phyloP scores from a whole-genome alignment of 1,139 yeast genomes.

The Lodderomyces jiufengensis region DNA sequence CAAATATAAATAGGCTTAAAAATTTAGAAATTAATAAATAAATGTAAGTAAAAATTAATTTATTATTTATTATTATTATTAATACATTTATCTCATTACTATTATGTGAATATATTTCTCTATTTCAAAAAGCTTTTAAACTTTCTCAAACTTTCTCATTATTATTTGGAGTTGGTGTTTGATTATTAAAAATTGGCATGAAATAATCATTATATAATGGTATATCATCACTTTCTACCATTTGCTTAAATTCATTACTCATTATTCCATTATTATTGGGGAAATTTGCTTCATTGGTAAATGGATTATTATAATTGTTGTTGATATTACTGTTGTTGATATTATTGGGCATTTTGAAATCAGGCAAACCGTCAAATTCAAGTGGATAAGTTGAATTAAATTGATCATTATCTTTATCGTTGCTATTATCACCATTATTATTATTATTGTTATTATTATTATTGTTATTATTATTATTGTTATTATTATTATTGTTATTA shows the following conservation, averaged over 20 bases:
- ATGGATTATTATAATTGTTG: not conserved
- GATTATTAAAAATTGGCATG: too few relatives aligned
- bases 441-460: not conserved
- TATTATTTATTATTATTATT: not conserved
- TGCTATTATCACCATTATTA: not conserved
- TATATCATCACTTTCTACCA: too few relatives aligned
- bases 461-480: not conserved
- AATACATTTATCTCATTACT: not conserved
- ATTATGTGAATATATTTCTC: not conserved
- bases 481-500: not conserved
- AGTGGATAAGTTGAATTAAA: not conserved
- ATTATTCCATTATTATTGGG: not conserved
- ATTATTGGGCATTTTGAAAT: not conserved
- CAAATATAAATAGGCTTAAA: slow-evolving; percentile 34
- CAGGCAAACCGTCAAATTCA: not conserved
- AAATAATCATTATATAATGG: too few relatives aligned
- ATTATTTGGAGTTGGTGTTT: too few relatives aligned
- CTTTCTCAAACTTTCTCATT: too few relatives aligned
- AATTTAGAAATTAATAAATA: slow-evolving; percentile 22
- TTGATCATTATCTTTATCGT: not conserved
- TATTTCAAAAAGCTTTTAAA: too few relatives aligned
- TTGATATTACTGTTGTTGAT: not conserved
- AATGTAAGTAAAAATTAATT: not conserved
- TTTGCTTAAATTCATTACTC: not conserved
- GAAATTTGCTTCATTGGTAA: too few relatives aligned